These are phyloP conservation scores for Dactylonectria macrodidyma DNA, from an alignment of 2,329 filamentous ascomycete species.

Conservation along the genomic window DNA sequence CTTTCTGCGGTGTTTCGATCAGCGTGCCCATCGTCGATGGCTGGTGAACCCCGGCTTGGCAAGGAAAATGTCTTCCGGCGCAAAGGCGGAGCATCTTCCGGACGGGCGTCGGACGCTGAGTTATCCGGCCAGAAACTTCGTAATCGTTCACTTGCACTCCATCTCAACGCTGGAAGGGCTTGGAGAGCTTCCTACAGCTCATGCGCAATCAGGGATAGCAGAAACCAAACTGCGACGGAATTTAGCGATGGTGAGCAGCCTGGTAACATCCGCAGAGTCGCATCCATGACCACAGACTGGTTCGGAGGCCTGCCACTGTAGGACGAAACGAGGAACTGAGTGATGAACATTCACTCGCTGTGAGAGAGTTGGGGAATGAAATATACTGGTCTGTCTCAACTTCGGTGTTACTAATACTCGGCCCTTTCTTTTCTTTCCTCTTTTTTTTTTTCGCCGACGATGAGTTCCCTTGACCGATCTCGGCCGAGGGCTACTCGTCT, in stretches of 20 bases:
- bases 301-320: not conserved
- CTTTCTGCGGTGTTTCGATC: not conserved
- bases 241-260: too few species aligned
- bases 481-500: not conserved
- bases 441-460: too few species aligned
- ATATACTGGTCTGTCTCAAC: too few species aligned
- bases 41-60: not conserved
- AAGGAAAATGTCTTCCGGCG: conserved; percentile 16
- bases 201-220: too few species aligned
- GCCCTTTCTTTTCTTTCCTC: too few species aligned
- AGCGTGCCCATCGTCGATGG: not conserved
- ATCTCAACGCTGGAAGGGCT: not conserved
- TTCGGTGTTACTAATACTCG: too few species aligned
- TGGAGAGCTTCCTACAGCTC: not conserved
- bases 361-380: too few species aligned
- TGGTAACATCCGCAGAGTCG: not conserved
- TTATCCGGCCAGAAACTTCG: not conserved
- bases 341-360: not conserved
- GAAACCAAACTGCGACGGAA: too few species aligned
- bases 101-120: not conserved
- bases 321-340: not conserved
- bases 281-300: not conserved
- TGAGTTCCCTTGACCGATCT: too few species aligned
- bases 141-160: not conserved
- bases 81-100: not conserved